These are phyloP conservation scores for Prototheca stagnorum DNA, from an alignment of 163 green algal genomes.

Conservation along the genomic window DNA sequence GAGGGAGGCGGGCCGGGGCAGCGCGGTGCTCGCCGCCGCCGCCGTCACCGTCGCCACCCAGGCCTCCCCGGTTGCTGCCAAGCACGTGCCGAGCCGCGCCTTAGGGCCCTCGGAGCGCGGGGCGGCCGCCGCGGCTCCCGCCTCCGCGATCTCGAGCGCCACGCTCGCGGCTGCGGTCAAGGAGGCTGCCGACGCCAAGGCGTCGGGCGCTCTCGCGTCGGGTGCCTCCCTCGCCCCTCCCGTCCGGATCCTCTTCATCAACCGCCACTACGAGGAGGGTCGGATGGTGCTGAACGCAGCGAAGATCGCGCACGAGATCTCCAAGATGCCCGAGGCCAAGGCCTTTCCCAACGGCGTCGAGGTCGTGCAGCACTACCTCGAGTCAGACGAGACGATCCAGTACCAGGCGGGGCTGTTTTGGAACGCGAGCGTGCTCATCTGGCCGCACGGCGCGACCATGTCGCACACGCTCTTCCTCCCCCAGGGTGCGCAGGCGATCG, in stretches of 20 bases:
- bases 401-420: conserved; percentile 5
- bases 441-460: conserved; percentile 12
- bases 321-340: background rate
- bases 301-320: conserved; percentile 1
- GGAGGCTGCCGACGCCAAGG: too few relatives aligned
- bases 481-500: conserved; percentile 6
- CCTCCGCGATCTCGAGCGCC: too few relatives aligned
- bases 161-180: too few relatives aligned
- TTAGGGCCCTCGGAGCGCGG: too few relatives aligned
- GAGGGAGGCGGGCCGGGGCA: too few relatives aligned
- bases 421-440: conserved; percentile 7
- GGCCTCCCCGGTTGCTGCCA: too few relatives aligned
- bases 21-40: too few relatives aligned
- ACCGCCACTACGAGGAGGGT: conserved; percentile 10
- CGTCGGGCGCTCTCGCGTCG: too few relatives aligned
- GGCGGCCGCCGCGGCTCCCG: too few relatives aligned
- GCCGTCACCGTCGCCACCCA: too few relatives aligned
- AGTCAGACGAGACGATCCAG: background rate
- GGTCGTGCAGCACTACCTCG: conserved; percentile 3
- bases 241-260: conserved; percentile 4
- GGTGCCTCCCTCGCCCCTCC: too few relatives aligned
- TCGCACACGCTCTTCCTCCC: conserved; percentile 8
- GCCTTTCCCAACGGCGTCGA: conserved; percentile 1
- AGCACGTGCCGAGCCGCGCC: too few relatives aligned
- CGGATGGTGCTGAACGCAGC: conserved; percentile 6